Base-by-base conservation (phyloP, 371 early-diverging fungal species). In the Lichtheimia corymbifera region DNA sequence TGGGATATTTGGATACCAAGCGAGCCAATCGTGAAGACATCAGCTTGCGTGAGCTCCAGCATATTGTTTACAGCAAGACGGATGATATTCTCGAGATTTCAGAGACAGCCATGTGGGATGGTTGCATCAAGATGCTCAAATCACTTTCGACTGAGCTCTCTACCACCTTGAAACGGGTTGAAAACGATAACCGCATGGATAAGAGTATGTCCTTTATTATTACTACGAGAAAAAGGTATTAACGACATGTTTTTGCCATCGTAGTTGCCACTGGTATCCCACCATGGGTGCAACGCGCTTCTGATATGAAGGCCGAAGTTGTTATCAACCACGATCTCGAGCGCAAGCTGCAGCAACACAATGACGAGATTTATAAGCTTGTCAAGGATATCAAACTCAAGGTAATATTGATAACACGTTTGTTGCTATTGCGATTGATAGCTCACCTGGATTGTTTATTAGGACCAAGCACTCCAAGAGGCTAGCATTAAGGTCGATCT, bases 251-350 rank as follows among this genome's bases (percentile, higher is more conserved):
- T 41, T 44, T 17, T n/a, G n/a, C n/a, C 28, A 12, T 5, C 53
- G 11, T 58, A 83, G 87, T 83, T 56, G 60, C 68, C 1, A 75
- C 81, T 11, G 64, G 71, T 2, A 83, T 79, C 5, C 75, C 87
- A 49, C 94, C 95, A 18, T 95, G 96, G 96, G 66, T 85, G 41
- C 75, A 76, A 60, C 84, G 96, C 2, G 91, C 95, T n/a, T 83
- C 85, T 49, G 83, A 85, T 42, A 81, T 94, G 73, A 93, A 93
- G 74, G 84, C 82, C 0, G 89, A 88, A 47, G 87, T 89, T 28
- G 77, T 88, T 13, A 77, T 92, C 44, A 93, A 92, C 65, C 78
- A 83, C 11, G 93, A 91, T 40, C 82, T 91, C 60, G 88, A 92
- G 65, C 84, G 84, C 35, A 87, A 90, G 69, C 72, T 91, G n/a